Evolutionary conservation across 2,329 filamentous ascomycete genomes (phyloP).

Genomic region (Microsporum canis): DNA sequence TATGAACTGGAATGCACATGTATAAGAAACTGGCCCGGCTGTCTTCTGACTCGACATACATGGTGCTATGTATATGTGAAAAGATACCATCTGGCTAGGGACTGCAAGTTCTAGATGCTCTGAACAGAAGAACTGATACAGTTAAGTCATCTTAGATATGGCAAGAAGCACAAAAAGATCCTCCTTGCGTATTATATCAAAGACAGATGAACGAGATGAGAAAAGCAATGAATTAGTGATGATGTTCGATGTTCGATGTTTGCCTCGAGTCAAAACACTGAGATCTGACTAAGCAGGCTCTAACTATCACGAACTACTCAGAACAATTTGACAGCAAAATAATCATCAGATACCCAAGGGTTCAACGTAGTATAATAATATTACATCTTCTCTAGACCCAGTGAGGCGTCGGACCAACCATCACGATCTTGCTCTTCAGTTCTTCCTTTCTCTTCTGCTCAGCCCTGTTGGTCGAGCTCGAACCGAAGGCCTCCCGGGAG

Average conservation of each 20-base stretch:
- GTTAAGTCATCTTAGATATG: no score
- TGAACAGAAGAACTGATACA: no score
- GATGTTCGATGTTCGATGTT: not conserved
- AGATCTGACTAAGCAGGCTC: no score
- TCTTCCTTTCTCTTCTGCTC: constrained; percentile 3
- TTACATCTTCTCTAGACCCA: not conserved
- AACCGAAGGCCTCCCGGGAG: not conserved
- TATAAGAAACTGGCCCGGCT: not conserved
- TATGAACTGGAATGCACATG: not conserved
- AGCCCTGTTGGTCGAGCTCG: not conserved
- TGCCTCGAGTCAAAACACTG: no score
- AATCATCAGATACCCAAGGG: not conserved
- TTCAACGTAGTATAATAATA: not conserved
- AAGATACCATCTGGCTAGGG: not conserved
- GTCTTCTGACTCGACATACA: not conserved
- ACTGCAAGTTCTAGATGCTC: not conserved
- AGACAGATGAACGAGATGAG: no score
- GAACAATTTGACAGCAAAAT: not conserved
- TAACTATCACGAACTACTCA: not conserved
- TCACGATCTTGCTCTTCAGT: constrained; percentile 3
- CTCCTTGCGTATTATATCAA: no score
- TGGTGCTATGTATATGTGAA: not conserved
- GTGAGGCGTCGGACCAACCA: not conserved
- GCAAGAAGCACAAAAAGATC: no score
- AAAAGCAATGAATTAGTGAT: no score